Conservation (phyloP, 169 alveolate genomes). For the Perkinsus chesapeaki region DNA sequence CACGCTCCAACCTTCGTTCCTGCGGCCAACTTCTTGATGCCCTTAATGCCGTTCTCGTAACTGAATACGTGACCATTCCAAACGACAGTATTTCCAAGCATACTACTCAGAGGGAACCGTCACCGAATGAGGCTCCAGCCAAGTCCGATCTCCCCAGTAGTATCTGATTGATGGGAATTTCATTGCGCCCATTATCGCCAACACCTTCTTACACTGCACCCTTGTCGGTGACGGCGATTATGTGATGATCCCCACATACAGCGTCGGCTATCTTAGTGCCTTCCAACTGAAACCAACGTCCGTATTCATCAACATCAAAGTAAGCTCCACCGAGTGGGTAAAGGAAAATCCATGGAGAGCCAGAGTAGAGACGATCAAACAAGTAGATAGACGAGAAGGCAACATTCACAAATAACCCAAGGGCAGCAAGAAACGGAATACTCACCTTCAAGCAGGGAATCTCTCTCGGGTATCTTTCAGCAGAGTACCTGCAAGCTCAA, state of each 20-base stretch:
- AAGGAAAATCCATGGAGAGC: too few species aligned
- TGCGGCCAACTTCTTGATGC: neutral
- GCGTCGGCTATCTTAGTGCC: neutral
- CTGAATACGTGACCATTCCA: neutral
- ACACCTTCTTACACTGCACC: neutral
- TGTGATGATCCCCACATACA: neutral
- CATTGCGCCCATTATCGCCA: neutral
- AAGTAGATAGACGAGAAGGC: neutral
- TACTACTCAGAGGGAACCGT: neutral
- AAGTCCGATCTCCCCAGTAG: neutral
- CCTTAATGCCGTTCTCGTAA: neutral
- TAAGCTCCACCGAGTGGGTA: too few species aligned
- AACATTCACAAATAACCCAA: neutral
- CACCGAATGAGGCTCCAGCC: neutral
- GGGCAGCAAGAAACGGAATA: neutral
- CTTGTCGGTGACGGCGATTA: neutral
- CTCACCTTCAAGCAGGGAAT: neutral
- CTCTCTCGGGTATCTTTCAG: neutral
- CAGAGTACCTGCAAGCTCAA: neutral
- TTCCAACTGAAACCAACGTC: neutral
- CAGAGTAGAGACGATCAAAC: neutral
- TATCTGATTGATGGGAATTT: neutral
- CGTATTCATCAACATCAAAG: neutral
- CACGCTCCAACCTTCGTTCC: neutral
- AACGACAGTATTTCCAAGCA: neutral